Evolutionary conservation across 2,329 filamentous ascomycete species (phyloP), one percentile per base, ranked within the genome.

Genomic region (Byssothecium circinans): DNA sequence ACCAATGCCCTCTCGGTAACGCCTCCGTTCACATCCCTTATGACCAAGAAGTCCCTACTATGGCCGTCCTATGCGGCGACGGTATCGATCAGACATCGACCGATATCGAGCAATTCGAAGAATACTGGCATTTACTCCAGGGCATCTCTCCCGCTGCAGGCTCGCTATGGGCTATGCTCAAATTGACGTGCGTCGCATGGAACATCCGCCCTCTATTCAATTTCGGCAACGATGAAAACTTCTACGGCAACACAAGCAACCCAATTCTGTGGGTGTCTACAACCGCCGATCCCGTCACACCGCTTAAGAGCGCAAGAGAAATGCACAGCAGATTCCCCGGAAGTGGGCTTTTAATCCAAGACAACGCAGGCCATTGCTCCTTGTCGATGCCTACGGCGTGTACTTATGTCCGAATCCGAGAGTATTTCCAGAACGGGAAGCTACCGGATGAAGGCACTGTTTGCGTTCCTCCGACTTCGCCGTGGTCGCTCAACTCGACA

Each of bases 251-350:
- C 20, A 81, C 77, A 5, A 70, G 74, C 5, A 75, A 80, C 52
- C 82, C 82, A 0, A 69, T 85, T 25, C 71, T 85, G 6, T 80
- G 83, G 58, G 67, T 84, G 11, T 78, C 77, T 29, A 84, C 81
- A 57, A 79, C 76, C 0, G 72, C 78, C 12, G 82, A 85, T 47
- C 83, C 83, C 0, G 79, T 85, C 1, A 85, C 81, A 0, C 81
- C 82, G 2, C 64, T 84, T 4, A 55, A 59, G 35, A 74, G 75
- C 34, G 79, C 75, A 1, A 58, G 53, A 19, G 58, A 67, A 32
- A 74, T 74, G 71, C 61, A 65, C 4, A 54, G 42, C 15, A 55
- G 63, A 1, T 80, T 80, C 52, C 67, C 73, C 0, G 74, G 73
- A 1, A 76, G 72, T 14, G 64, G 60, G 2, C 63, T 80, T 5